Evolutionary conservation across 2,329 filamentous ascomycete genomes (phyloP), one percentile per base, ranked within the genome.

Genomic region (Pseudophaeomoniella oleicola): DNA sequence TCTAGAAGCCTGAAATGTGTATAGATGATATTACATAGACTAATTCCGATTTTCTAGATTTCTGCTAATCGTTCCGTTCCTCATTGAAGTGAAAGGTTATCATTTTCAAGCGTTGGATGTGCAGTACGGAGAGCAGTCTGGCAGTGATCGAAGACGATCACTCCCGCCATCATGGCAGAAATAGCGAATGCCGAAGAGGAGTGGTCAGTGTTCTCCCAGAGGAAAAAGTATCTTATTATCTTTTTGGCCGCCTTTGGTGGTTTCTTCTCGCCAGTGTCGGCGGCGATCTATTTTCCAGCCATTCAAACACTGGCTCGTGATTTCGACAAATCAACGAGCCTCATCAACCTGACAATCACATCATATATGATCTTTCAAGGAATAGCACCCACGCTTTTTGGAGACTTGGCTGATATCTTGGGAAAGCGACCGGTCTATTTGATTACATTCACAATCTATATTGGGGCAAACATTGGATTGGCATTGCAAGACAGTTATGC

Each of bases 381-480:
- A 2, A 38, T 56, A 11, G 49, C 48, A 0, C 55, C 55, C 2
- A 49, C 47, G 9, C 43, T 58, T 15, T 43, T 53, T 33, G 54
- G 51, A 9, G 44, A 47, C 11, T 46, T 54, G 13, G 50, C 56
- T 5, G 56, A 58, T 37, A 41, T 42, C 1, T 36, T 44, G 11
- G 55, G 55, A 12, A 48, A 55, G 11, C 50, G 55, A 2, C 51
- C 48, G 3, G 48, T 48, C 2, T 55, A 51, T 35, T 46, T 54
- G 13, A 32, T 50, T 9, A 44, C 44, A 3, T 49, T 57, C 17
- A 31, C 40, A 3, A 37, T 57, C 32, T 61, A 56, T 30, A 39
- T 59, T n/a, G 47, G 48, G 5, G 55, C 58, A 10, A 60, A 60
- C 39, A 49, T 61, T 16, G 59, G 58, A 1, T 46, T 62, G 3